A percentile compares a stretch with the other conserved stretches of the same genome.
These are phyloP conservation scores for Kwoniella dejecticola DNA, from an alignment of 768 basidiomycete species.

Conservation along the genomic window DNA sequence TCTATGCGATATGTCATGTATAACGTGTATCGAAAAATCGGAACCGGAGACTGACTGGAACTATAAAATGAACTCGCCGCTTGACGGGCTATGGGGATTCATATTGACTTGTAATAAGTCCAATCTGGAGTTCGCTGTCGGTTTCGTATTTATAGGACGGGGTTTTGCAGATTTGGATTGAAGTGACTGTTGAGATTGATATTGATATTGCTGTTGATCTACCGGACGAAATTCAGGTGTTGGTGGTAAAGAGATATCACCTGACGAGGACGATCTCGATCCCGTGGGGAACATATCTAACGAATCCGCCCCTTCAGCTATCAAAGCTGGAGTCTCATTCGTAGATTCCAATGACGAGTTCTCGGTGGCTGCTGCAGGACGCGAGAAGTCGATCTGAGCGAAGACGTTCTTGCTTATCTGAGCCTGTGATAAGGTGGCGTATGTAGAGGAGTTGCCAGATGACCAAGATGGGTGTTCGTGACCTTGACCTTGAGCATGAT, in stretches of 20 bases:
- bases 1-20: too few relatives aligned
- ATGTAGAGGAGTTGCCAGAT: slow-evolving; percentile 10
- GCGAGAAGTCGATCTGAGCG: slow-evolving; percentile 29
- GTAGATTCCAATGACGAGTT: slow-evolving; percentile 10
- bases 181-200: background rate
- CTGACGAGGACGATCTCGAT: slow-evolving; percentile 43
- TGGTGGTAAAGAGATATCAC: slow-evolving; percentile 38
- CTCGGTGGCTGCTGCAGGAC: background rate
- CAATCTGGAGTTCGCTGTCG: background rate
- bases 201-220: slow-evolving; percentile 14
- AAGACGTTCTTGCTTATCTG: slow-evolving; percentile 24
- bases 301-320: slow-evolving; percentile 12
- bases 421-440: slow-evolving; percentile 13
- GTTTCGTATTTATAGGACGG: background rate
- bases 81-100: slow-evolving; percentile 24
- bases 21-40: too few relatives aligned
- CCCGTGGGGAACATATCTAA: slow-evolving; percentile 12
- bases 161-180: background rate
- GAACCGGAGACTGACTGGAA: slow-evolving; percentile 8
- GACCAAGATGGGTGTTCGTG: slow-evolving; percentile 14
- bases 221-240: slow-evolving; percentile 41
- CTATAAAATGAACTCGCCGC: slow-evolving; percentile 22
- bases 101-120: slow-evolving; percentile 22
- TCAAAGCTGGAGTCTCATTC: slow-evolving; percentile 22
- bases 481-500: background rate